Percentiles rank a stretch among this genome's conserved stretches.
Evolutionary conservation across 495 filamentous ascomycete species (phyloP).

Genomic region (Peziza echinospora): DNA sequence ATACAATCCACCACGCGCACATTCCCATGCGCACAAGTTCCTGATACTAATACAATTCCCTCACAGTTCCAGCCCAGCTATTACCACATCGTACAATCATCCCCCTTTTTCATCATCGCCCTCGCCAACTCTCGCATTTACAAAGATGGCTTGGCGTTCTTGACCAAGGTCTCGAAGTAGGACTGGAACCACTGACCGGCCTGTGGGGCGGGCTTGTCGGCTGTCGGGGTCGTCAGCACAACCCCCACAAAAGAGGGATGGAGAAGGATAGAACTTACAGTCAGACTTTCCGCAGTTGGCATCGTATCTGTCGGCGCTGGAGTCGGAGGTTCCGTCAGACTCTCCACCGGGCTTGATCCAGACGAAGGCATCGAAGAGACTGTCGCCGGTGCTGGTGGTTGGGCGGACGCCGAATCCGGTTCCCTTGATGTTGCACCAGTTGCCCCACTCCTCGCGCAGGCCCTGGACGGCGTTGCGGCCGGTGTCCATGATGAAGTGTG

Average conservation of each 20-base stretch:
- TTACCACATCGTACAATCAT: too few species aligned
- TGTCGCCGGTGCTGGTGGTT: slow-evolving; percentile 37
- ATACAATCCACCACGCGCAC: too few species aligned
- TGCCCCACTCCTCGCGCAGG: slow-evolving; percentile 46
- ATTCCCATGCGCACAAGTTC: too few species aligned
- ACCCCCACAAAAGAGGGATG: not conserved
- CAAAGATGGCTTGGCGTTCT: slow-evolving; percentile 24
- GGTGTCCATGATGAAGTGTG: slow-evolving; percentile 50
- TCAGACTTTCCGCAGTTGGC: slow-evolving; percentile 38
- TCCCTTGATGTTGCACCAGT: slow-evolving; percentile 63
- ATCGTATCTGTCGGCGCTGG: slow-evolving; percentile 41
- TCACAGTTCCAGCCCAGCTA: too few species aligned
- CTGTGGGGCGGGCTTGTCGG: slow-evolving; percentile 19
- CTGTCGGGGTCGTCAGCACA: not conserved
- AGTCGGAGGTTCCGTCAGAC: slow-evolving; percentile 48
- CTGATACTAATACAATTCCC: too few species aligned
- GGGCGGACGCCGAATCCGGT: slow-evolving; percentile 52
- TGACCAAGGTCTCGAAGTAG: slow-evolving; percentile 27
- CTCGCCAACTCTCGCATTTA: too few species aligned
- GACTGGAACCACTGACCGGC: slow-evolving; percentile 35
- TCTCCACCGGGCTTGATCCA: slow-evolving; percentile 70
- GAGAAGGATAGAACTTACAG: not conserved
- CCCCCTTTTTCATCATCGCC: too few species aligned
- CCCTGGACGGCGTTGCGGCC: slow-evolving; percentile 44
- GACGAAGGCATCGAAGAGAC: slow-evolving; percentile 50